Percentiles rank a stretch among this genome's conserved stretches.
These are phyloP conservation scores for Hanseniaspora mollemarum DNA, from an alignment of 805 yeast genomes.

Conservation along the genomic window DNA sequence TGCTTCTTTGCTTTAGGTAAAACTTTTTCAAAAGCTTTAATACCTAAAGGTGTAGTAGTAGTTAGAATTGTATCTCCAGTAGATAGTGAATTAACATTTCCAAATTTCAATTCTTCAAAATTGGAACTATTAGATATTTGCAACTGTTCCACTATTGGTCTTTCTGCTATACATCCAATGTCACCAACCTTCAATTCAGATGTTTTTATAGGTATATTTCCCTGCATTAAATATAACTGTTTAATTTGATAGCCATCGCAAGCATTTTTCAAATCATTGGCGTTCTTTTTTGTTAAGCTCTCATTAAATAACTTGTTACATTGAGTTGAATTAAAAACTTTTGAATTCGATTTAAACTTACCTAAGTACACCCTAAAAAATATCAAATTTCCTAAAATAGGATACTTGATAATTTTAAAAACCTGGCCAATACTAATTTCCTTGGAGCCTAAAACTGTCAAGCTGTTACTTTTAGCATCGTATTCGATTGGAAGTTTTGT, in stretches of 20 bases:
- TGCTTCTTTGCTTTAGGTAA: background rate
- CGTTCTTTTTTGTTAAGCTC: background rate
- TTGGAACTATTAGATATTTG: conserved; percentile 38
- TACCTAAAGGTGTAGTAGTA: background rate
- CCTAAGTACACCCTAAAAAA: conserved; percentile 88
- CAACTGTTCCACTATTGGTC: conserved; percentile 27
- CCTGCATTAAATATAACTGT: conserved; percentile 73
- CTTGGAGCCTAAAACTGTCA: conserved; percentile 45
- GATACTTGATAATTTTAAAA: conserved; percentile 82
- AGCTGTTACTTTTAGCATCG: conserved; percentile 37
- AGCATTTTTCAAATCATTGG: conserved; percentile 28
- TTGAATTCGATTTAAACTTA: conserved; percentile 47
- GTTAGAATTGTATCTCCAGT: conserved; percentile 87
- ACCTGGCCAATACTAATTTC: conserved; percentile 68
- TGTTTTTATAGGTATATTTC: conserved; percentile 70
- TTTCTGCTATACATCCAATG: conserved; percentile 57
- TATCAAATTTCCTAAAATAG: conserved; percentile 68
- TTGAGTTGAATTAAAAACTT: conserved; percentile 49
- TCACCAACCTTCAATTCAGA: conserved; percentile 56
- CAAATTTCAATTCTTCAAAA: conserved; percentile 11
- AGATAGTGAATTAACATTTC: conserved; percentile 36
- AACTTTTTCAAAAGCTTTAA: background rate
- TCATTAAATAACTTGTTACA: background rate
- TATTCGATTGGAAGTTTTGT: conserved; percentile 27
- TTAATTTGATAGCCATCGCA: conserved; percentile 56